Percentiles rank a stretch among this genome's conserved stretches.
phyloP scores from a whole-genome alignment of 345 rosid species.

The Murraya koenigii region DNA sequence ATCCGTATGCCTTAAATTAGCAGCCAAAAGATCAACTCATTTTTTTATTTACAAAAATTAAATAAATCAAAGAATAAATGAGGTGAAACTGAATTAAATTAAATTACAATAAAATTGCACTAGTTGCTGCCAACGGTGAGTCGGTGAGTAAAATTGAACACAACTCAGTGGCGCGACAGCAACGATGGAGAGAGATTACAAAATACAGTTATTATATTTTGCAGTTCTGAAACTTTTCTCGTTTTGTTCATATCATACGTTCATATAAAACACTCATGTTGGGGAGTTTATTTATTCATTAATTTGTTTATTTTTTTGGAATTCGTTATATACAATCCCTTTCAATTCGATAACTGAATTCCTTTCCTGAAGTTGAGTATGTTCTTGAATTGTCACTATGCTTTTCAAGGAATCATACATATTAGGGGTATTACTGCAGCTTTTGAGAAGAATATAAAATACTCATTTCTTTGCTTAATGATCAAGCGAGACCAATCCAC shows the following conservation, averaged over 20 bases:
- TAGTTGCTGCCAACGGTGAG: too few relatives aligned
- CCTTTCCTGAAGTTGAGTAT: background rate
- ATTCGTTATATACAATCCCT: background rate
- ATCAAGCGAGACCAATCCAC: too few relatives aligned
- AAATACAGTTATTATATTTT: conserved; percentile 6
- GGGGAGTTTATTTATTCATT: background rate
- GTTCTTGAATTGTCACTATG: background rate
- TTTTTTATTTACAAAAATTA: too few relatives aligned
- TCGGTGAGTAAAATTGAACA: too few relatives aligned
- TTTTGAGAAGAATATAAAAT: background rate
- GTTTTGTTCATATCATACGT: background rate
- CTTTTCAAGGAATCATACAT: background rate
- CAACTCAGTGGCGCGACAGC: too few relatives aligned
- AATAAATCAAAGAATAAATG: too few relatives aligned
- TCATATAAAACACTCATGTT: background rate
- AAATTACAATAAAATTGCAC: too few relatives aligned
- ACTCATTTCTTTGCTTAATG: background rate
- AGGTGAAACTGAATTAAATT: too few relatives aligned
- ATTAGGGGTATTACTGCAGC: background rate
- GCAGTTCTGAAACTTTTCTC: background rate
- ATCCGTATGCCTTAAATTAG: too few relatives aligned
- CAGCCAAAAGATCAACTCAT: too few relatives aligned
- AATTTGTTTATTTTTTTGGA: background rate
- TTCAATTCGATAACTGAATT: background rate
- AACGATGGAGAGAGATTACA: too few relatives aligned